These are phyloP conservation scores for Scutellaria baicalensis DNA, from an alignment of 257 asterid species.

Conservation along the genomic window DNA sequence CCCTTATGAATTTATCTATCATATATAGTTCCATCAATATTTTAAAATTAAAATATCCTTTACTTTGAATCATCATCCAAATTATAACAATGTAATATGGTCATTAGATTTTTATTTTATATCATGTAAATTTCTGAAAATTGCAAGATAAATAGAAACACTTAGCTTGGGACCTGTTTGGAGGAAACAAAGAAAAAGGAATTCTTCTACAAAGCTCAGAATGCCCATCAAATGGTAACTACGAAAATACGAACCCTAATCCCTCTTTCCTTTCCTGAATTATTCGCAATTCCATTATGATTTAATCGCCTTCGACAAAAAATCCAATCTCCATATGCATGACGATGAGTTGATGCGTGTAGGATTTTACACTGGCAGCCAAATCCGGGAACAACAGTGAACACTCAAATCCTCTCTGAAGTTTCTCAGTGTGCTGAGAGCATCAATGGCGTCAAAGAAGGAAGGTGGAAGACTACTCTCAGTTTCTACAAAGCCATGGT, in stretches of 20 bases:
- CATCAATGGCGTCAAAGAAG: conserved; percentile 88
- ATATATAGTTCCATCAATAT: too few relatives aligned
- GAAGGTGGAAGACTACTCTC: conserved; percentile 85
- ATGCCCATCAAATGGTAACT: conserved; percentile 59
- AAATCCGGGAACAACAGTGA: conserved; percentile 81
- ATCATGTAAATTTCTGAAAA: too few relatives aligned
- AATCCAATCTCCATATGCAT: not conserved
- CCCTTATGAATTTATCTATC: too few relatives aligned
- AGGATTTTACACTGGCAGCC: conserved; percentile 99
- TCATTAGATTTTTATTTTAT: too few relatives aligned
- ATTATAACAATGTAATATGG: too few relatives aligned
- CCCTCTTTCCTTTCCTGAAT: not conserved
- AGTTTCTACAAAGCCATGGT: conserved; percentile 76
- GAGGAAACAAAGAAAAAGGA: not conserved
- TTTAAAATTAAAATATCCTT: too few relatives aligned
- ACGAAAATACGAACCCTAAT: not conserved
- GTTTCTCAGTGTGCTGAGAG: conserved; percentile 89
- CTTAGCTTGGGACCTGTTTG: too few relatives aligned
- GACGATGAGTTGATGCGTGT: conserved; percentile 8
- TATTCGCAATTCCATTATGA: not conserved
- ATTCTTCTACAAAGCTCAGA: not conserved
- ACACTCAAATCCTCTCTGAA: conserved; percentile 77
- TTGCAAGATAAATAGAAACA: too few relatives aligned
- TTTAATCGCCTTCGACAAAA: not conserved
- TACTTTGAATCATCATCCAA: too few relatives aligned